These are phyloP conservation scores for Aspergillus pseudoterreus DNA, from an alignment of 2,329 filamentous ascomycete genomes.

Conservation along the genomic window DNA sequence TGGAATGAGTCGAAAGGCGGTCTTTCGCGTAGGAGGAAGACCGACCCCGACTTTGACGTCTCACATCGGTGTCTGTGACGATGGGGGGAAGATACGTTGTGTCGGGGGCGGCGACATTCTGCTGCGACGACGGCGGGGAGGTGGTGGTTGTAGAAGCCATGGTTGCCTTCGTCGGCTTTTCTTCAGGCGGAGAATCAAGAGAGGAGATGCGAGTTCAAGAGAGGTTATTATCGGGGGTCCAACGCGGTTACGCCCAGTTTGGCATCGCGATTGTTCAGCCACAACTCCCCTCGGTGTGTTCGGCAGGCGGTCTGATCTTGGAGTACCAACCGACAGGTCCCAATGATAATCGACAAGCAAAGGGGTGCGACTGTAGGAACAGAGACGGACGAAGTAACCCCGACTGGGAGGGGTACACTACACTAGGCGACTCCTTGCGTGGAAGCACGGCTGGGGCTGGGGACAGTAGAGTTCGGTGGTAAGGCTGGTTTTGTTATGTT, in stretches of 20 bases:
- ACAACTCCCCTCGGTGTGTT: constrained; percentile 9
- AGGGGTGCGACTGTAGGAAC: constrained; percentile 7
- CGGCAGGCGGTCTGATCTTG: background rate
- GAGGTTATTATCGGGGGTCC: constrained; percentile 20
- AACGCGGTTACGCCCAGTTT: constrained; percentile 26
- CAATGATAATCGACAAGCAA: constrained; percentile 6
- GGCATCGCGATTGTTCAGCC: constrained; percentile 32
- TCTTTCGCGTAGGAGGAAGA: constrained; percentile 78
- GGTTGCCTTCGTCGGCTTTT: constrained; percentile 26
- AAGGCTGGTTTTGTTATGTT: constrained; percentile 1
- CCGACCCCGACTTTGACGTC: constrained; percentile 59
- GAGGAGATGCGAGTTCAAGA: constrained; percentile 14
- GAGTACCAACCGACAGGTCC: constrained; percentile 4
- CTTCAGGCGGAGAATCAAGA: constrained; percentile 13
- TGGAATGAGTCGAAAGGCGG: constrained; percentile 80
- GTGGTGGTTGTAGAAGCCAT: constrained; percentile 30
- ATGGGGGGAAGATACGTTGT: constrained; percentile 44
- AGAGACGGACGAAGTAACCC: constrained; percentile 7
- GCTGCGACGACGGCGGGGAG: constrained; percentile 26
- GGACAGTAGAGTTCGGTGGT: constrained; percentile 1
- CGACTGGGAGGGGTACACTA: constrained; percentile 12
- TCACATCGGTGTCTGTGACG: constrained; percentile 50
- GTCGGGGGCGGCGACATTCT: constrained; percentile 24
- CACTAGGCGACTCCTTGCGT: constrained; percentile 20
- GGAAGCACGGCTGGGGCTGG: constrained; percentile 13